Conservation (phyloP, 306 rosid species). For the Sicyos baderoa region DNA sequence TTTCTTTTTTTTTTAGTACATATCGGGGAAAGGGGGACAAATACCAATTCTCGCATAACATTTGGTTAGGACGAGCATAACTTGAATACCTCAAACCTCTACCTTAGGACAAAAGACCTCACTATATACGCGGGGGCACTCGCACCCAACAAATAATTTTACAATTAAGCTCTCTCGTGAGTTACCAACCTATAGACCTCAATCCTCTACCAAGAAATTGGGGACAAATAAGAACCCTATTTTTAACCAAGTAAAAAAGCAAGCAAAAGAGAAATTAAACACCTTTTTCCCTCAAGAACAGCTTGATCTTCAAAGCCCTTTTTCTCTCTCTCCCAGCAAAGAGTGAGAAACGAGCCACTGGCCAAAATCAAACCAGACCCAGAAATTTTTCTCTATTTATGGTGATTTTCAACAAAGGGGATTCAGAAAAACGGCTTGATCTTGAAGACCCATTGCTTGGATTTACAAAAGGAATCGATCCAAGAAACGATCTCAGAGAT, state of each 20-base stretch:
- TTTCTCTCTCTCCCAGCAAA: conserved; percentile 21
- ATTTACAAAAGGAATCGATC: conserved; percentile 21
- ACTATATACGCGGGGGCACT: no score
- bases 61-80: no score
- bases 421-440: conserved; percentile 26
- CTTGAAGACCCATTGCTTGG: conserved; percentile 26
- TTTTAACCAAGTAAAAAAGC: conserved; percentile 25
- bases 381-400: neutral
- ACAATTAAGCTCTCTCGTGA: no score
- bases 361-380: conserved; percentile 27
- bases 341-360: conserved; percentile 18
- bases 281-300: conserved; percentile 1
- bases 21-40: no score
- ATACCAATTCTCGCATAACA: no score
- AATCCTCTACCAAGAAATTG: no score
- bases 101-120: no score
- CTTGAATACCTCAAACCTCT: no score
- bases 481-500: conserved; percentile 24
- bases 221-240: neutral
- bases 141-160: no score
- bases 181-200: no score
- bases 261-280: conserved; percentile 20
- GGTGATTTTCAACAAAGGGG: conserved; percentile 24
- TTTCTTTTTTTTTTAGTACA: no score
- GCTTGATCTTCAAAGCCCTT: conserved; percentile 41